Base-by-base conservation (phyloP, 177 flowering plant species). In the Telopea speciosissima region DNA sequence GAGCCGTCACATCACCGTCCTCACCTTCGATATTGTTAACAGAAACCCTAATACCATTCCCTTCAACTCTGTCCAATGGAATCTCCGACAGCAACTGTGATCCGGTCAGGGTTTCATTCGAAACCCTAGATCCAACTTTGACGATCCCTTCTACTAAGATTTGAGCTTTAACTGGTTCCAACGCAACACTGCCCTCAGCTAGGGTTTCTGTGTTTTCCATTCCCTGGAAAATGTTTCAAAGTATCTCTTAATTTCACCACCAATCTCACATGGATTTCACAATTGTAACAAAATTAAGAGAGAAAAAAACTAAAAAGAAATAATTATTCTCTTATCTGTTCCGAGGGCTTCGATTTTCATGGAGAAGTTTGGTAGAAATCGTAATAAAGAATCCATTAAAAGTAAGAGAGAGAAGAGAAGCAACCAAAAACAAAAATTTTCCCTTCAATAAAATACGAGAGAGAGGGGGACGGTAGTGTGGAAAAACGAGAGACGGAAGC, bases 121-220 rank as follows among this genome's bases (percentile, higher is more conserved):
- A 31, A 24, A 68, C 49, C 74, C 65, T 70, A 31, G 68, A 73
- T 54, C 31, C 72, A 28, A 64, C 74, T 72, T 75, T 65, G 52
- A 70, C 75, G 79, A 70, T 64, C 71, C 68, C 65, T 40, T 10
- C 70, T 75, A 45, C 59, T 67, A 75, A 76, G 74, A 16, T 71
- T 68, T 68, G 64, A 58, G 56, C 68, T 45, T 68, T 58, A 22
- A 40, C 22, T 33, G 63, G 26, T 40, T 70, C 58, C 7, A 31
- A 66, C 13, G 22, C 56, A 66, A 33, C 61, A 42, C 19, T 61
- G 61, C 64, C 71, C 71, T 54, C 31, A 7, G 64, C 79, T 73
- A 72, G 81, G 79, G 83, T 73, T 78, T 77, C 82, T 52, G 65
- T 71, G 76, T 71, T 66, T 72, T 74, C 78, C 86, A 80, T 79